phyloP scores from a whole-genome alignment of 352 stramenopile genomes.

The Phytophthora pistaciae region DNA sequence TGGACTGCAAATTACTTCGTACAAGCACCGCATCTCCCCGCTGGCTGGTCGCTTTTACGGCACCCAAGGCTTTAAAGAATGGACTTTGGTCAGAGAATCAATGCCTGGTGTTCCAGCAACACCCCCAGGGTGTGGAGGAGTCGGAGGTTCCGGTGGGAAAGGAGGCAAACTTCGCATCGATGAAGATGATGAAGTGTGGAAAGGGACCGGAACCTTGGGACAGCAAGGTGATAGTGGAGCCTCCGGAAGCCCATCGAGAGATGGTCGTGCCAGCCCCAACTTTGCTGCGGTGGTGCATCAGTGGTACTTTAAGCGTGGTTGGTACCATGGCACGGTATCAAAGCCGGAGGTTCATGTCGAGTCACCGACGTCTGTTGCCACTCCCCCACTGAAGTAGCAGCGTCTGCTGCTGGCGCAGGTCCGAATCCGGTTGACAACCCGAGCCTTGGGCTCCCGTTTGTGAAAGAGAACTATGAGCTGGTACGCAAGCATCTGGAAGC shows the following conservation, averaged over 20 bases:
- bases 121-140: neutral
- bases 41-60: neutral
- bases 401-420: neutral
- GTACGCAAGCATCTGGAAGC: neutral
- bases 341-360: neutral
- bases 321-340: neutral
- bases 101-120: neutral
- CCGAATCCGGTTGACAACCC: neutral
- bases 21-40: neutral
- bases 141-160: slow-evolving; percentile 1
- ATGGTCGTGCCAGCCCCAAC: neutral
- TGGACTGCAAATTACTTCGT: neutral
- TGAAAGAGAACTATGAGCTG: neutral
- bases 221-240: neutral
- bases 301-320: neutral
- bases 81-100: neutral
- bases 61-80: neutral
- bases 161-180: neutral
- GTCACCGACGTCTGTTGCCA: neutral
- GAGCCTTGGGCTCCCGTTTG: neutral
- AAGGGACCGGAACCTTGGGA: neutral
- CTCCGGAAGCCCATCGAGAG: neutral
- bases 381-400: neutral
- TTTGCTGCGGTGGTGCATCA: neutral
- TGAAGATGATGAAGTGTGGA: neutral